Conservation (phyloP, 2,329 filamentous ascomycete species). For the Proliferodiscus dingleyae region DNA sequence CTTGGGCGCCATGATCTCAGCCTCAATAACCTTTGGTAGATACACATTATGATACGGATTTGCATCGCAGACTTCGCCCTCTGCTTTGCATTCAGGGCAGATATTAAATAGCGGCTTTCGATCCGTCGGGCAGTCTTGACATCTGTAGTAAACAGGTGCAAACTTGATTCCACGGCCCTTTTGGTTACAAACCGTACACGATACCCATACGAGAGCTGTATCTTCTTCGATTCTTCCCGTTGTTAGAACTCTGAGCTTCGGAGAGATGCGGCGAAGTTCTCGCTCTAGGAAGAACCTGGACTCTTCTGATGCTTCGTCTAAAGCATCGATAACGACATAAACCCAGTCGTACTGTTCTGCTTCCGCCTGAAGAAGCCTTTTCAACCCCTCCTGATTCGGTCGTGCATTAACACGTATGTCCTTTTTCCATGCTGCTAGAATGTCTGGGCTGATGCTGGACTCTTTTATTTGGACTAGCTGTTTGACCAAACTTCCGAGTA, state of each 20-base stretch:
- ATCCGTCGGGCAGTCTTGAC: constrained; percentile 7
- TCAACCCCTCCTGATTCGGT: background rate
- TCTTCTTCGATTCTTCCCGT: constrained; percentile 9
- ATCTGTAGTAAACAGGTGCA: constrained; percentile 7
- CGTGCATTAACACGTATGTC: constrained; percentile 1
- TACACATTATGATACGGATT: constrained; percentile 7
- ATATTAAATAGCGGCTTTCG: constrained; percentile 6
- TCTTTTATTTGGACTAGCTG: constrained; percentile 27
- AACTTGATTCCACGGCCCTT: background rate
- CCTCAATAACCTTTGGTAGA: constrained; percentile 7
- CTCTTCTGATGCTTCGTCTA: constrained; percentile 14
- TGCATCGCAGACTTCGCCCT: background rate
- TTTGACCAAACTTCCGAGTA: constrained; percentile 31
- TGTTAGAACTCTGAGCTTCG: constrained; percentile 10
- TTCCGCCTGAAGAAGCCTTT: constrained; percentile 8
- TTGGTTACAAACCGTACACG: constrained; percentile 7
- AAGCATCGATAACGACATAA: constrained; percentile 16
- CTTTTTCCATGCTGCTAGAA: constrained; percentile 10
- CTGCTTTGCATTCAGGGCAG: constrained; percentile 6
- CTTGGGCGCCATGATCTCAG: constrained; percentile 6
- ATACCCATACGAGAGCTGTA: background rate
- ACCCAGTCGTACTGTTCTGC: constrained; percentile 16
- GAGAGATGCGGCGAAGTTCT: constrained; percentile 1
- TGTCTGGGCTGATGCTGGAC: background rate
- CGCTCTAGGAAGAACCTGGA: constrained; percentile 9